Percentiles rank a stretch among this genome's conserved stretches.
These are phyloP conservation scores for Curvularia verruculosa DNA, from an alignment of 2,329 filamentous ascomycete species.

Conservation along the genomic window DNA sequence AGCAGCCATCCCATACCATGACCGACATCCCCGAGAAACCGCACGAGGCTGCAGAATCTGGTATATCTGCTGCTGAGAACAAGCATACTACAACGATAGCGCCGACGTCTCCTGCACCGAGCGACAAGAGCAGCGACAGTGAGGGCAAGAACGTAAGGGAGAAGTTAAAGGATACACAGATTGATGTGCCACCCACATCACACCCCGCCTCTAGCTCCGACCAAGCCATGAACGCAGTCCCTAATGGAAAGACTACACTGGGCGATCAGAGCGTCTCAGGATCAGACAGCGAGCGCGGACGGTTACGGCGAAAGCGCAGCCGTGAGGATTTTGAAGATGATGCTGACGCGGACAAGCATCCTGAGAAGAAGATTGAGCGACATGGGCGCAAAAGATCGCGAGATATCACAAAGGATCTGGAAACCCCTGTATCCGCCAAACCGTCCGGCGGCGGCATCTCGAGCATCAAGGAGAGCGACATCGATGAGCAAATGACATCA, in stretches of 20 bases:
- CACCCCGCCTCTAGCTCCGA: slow-evolving; percentile 26
- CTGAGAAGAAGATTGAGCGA: slow-evolving; percentile 45
- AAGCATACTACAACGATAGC: slow-evolving; percentile 22
- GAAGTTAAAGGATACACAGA: slow-evolving; percentile 67
- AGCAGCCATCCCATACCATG: slow-evolving; percentile 23
- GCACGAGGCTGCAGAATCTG: slow-evolving; percentile 17
- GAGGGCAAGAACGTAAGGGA: slow-evolving; percentile 65
- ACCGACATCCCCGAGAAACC: slow-evolving; percentile 34
- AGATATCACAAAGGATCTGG: slow-evolving; percentile 44
- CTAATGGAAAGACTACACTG: slow-evolving; percentile 30
- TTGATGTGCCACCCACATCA: slow-evolving; percentile 50
- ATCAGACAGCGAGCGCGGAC: slow-evolving; percentile 47
- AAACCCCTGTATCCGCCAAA: slow-evolving; percentile 37
- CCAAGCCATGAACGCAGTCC: slow-evolving; percentile 31
- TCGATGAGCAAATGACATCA: slow-evolving; percentile 37
- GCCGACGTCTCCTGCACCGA: slow-evolving; percentile 40
- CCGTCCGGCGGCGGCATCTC: slow-evolving; percentile 41
- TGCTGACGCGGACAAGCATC: slow-evolving; percentile 38
- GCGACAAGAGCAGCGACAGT: slow-evolving; percentile 52
- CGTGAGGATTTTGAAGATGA: slow-evolving; percentile 53
- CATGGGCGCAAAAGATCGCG: slow-evolving; percentile 57
- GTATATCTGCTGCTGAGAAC: slow-evolving; percentile 17
- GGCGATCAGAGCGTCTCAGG: slow-evolving; percentile 40
- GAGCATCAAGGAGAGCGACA: slow-evolving; percentile 40
- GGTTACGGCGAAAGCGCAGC: slow-evolving; percentile 54